Percentiles rank a stretch among this genome's conserved stretches.
These are phyloP conservation scores for Eleusine coracana DNA, from an alignment of 176 grass and related monocot genomes.

Conservation along the genomic window DNA sequence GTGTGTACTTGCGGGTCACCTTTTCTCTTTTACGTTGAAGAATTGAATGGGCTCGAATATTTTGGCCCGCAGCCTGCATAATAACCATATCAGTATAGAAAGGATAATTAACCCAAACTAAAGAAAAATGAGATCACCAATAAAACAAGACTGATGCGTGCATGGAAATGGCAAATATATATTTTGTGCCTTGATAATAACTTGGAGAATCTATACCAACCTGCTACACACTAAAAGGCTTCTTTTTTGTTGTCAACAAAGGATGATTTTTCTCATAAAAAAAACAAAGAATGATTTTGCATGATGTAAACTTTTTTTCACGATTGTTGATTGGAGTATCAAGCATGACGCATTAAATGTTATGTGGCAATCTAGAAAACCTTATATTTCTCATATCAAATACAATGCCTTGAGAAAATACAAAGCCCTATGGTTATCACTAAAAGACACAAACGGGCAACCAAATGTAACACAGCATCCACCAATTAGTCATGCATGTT, in stretches of 20 bases:
- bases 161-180: not conserved
- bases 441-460: not conserved
- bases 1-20: conserved; percentile 78
- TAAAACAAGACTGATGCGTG: conserved; percentile 19
- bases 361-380: conserved; percentile 22
- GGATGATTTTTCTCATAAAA: not conserved
- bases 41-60: conserved; percentile 75
- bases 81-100: conserved; percentile 31
- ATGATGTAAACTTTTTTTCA: conserved; percentile 2
- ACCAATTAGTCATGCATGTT: not conserved
- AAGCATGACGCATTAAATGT: not conserved
- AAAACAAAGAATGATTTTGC: conserved; percentile 6
- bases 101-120: conserved; percentile 1
- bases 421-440: conserved; percentile 26
- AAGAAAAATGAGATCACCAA: not conserved
- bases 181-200: conserved; percentile 19
- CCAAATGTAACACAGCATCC: not conserved
- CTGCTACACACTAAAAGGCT: not conserved
- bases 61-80: conserved; percentile 68
- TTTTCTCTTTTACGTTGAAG: conserved; percentile 80
- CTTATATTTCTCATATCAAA: not conserved
- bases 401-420: conserved; percentile 21
- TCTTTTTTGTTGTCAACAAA: not conserved
- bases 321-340: not conserved
- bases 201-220: not conserved